phyloP scores from a whole-genome alignment of 176 grass and related monocot genomes.

The maize (Zea mays) region Zm-B73-REFERENCE-NAM-5.0 NC_050097.1:6418001-6418500 shows the following conservation, averaged over 20 bases:
- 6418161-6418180: not conserved
- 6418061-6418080: not conserved
- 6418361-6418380: too few species aligned
- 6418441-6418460: not conserved
- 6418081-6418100: not conserved
- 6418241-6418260: not conserved
- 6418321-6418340: too few species aligned
- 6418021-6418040: slow-evolving; percentile 18
- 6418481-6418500: slow-evolving; percentile 21
- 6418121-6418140: not conserved
- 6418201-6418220: not conserved
- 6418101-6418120: not conserved
- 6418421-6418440: slow-evolving; percentile 29
- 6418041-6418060: slow-evolving; percentile 4
- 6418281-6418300: too few species aligned
- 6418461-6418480: slow-evolving; percentile 1
- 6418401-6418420: not conserved
- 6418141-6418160: not conserved
- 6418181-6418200: not conserved
- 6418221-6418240: slow-evolving; percentile 13
- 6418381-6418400: not conserved
- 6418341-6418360: too few species aligned
- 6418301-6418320: too few species aligned
- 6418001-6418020: slow-evolving; percentile 34
- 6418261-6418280: too few species aligned